A percentile compares a stretch with the other conserved stretches of the same genome.
Conservation (phyloP, 345 rosid genomes). For the Nasturtium officinale region DNA sequence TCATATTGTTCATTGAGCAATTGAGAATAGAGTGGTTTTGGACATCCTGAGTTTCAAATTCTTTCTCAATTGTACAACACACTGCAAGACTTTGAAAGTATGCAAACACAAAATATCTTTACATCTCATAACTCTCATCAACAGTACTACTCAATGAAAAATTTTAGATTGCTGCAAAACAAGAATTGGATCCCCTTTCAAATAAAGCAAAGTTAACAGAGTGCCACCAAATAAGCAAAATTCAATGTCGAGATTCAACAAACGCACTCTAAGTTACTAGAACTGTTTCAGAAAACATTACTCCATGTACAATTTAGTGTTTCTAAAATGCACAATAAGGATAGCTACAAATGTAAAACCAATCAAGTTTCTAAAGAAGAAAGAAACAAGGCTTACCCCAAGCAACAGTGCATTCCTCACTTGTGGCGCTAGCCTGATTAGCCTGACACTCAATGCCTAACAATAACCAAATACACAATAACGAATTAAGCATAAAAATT, state of each 20-base stretch:
- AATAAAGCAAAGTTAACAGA: neutral
- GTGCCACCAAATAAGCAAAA: slow-evolving; percentile 8
- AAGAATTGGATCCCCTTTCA: neutral
- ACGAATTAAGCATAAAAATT: neutral
- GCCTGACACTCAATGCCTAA: slow-evolving; percentile 97
- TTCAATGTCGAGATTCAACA: neutral
- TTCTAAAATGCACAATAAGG: neutral
- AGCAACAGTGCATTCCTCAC: slow-evolving; percentile 98
- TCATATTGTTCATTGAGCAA: neutral
- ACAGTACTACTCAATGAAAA: neutral
- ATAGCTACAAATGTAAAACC: neutral
- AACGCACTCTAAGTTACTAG: neutral
- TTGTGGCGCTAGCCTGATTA: slow-evolving; percentile 89
- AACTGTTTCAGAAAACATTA: neutral
- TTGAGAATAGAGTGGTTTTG: neutral
- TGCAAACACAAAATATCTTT: neutral
- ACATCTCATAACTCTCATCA: neutral
- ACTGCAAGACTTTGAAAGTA: neutral
- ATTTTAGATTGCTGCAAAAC: slow-evolving; percentile 5
- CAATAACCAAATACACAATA: slow-evolving; percentile 18
- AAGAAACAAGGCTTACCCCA: slow-evolving; percentile 65
- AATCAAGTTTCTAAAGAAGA: neutral
- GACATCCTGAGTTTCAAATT: neutral
- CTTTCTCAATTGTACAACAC: neutral
- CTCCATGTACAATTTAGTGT: neutral